Base-by-base conservation (phyloP, 139 green algal species). In the Penium margaritaceum region DNA sequence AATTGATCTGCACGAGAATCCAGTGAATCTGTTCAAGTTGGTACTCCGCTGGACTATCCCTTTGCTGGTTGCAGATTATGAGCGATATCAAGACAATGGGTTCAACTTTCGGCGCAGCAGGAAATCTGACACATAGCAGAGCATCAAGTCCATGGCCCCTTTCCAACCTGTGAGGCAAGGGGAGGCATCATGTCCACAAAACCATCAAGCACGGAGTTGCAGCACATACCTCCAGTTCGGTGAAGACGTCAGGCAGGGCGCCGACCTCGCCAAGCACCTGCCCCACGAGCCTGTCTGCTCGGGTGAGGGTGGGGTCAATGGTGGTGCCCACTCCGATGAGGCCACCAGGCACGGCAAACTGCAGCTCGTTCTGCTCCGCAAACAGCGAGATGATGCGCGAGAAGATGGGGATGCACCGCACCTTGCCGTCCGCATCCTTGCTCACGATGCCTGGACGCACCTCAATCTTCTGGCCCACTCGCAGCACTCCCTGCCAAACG, bases 311-410 rank as follows among this genome's bases (percentile, higher is more conserved):
- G 37, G 95, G 95, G 85, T 99, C 95, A 33, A 98, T 91, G 29
- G 93, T 98, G 5, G 95, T 96, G n/a, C 95, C 95, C 17, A 98
- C 91, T 30, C 95, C 95, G 70, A 99, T 99, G 62, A 99, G 89
- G 15, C 95, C 95, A 7, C 95, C 95, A 0, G 95, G 95, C 46
- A 97, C 95, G 9, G 95, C 95, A 73, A 89, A 99, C 86, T 98
- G 88, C 80, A 98, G 87, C 78, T 89, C 82, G 81, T 97, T 97
- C 75, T 92, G 82, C 85, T 99, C 94, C n/a, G 94, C 92, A 67
- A 96, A 92, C 38, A 99, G 85, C 29, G 89, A 90, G 21, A 97
- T 89, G 81, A 99, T 96, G 79, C 92, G 91, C 3, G 87, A 94
- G 82, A 88, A 94, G 84, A 99, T 97, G 75, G 94, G 94, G 44